phyloP scores from a whole-genome alignment of 345 rosid genomes.

The Ceriops zippeliana region DNA sequence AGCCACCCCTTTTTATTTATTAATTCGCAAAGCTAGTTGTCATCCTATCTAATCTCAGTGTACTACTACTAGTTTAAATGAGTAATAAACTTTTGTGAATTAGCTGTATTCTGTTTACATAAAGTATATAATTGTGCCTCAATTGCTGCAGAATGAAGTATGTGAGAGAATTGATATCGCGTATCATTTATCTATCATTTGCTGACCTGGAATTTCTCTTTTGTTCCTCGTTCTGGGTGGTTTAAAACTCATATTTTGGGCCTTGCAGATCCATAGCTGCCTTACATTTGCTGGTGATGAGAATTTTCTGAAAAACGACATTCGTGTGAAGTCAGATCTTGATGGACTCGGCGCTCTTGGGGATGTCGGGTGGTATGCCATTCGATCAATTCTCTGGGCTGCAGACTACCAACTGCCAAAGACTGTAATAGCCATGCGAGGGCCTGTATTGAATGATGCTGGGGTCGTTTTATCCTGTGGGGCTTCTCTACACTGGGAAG shows the following conservation, averaged over 20 bases:
- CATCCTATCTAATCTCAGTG: no score
- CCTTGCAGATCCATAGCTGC: slow-evolving; percentile 42
- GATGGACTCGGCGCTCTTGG: slow-evolving; percentile 63
- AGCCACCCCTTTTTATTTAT: no score
- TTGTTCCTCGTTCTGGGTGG: no score
- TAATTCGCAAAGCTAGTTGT: no score
- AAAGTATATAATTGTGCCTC: no score
- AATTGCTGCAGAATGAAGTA: no score
- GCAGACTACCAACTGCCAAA: slow-evolving; percentile 51
- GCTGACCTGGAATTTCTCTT: no score
- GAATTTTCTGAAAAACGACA: slow-evolving; percentile 30
- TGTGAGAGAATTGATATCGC: no score
- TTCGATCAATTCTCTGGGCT: slow-evolving; percentile 64
- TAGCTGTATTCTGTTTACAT: no score
- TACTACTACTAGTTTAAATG: no score
- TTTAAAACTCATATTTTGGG: not conserved
- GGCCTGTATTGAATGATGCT: slow-evolving; percentile 34
- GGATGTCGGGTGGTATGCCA: slow-evolving; percentile 64
- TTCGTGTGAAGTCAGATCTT: slow-evolving; percentile 45
- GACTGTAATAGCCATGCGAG: slow-evolving; percentile 47
- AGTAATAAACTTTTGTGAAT: no score
- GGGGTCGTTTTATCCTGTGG: slow-evolving; percentile 61
- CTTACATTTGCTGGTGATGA: slow-evolving; percentile 31
- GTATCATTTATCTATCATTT: no score
- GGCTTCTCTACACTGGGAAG: slow-evolving; percentile 51